Evolutionary conservation across 2,329 filamentous ascomycete species (phyloP).

Genomic region (Phoma sp.): DNA sequence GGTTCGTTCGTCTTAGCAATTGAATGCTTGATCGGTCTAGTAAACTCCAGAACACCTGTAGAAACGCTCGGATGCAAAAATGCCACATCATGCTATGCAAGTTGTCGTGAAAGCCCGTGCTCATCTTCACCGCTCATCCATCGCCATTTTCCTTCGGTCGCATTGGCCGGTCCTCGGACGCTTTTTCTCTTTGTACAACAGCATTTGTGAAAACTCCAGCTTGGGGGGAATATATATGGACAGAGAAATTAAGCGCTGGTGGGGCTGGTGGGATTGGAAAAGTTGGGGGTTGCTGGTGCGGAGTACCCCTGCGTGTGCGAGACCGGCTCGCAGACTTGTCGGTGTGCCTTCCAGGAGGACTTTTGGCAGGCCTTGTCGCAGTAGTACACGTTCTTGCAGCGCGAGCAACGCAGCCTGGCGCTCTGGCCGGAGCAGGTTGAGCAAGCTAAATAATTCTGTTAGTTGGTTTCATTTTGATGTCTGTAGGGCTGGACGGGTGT

Average conservation of each 20-base stretch:
- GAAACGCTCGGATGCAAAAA: slow-evolving; percentile 19
- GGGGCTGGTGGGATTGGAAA: slow-evolving; percentile 34
- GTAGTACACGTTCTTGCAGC: slow-evolving; percentile 56
- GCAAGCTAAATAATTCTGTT: slow-evolving; percentile 24
- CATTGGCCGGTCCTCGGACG: slow-evolving; percentile 11
- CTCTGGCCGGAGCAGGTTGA: slow-evolving; percentile 31
- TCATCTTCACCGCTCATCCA: slow-evolving; percentile 18
- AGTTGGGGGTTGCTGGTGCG: slow-evolving; percentile 33
- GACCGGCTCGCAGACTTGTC: slow-evolving; percentile 50
- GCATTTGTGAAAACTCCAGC: slow-evolving; percentile 2
- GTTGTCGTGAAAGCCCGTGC: slow-evolving; percentile 20
- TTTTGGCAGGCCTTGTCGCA: slow-evolving; percentile 62
- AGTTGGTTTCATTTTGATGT: not conserved
- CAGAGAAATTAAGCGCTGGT: slow-evolving; percentile 24
- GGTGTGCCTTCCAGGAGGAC: slow-evolving; percentile 58
- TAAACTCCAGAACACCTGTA: slow-evolving; percentile 22
- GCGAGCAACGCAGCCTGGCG: slow-evolving; percentile 50
- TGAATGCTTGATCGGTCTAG: slow-evolving; percentile 29
- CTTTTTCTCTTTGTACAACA: slow-evolving; percentile 15
- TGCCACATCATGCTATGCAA: slow-evolving; percentile 20
- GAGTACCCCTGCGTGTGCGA: slow-evolving; percentile 33
- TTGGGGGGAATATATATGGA: slow-evolving; percentile 1
- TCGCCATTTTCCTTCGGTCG: slow-evolving; percentile 12
- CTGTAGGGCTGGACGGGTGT: not conserved
- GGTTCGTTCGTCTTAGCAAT: slow-evolving; percentile 24